phyloP scores from a whole-genome alignment of 2,329 filamentous ascomycete species.

The Trichoderma simmonsii region DNA sequence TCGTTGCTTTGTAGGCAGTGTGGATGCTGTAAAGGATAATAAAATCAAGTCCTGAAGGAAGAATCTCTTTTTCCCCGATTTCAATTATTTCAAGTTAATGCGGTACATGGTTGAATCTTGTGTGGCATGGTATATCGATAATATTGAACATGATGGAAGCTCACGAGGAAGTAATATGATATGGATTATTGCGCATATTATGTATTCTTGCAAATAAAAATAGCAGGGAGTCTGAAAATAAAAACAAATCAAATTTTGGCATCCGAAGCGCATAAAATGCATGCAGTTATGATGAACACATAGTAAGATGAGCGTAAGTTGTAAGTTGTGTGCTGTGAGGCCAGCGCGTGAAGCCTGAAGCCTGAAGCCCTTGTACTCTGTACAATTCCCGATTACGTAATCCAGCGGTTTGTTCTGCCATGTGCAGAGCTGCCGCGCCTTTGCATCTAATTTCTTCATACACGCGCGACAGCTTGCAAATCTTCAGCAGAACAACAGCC shows the following conservation, averaged over 20 bases:
- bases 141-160: neutral
- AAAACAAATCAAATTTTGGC: neutral
- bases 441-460: neutral
- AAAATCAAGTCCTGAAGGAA: neutral
- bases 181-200: neutral
- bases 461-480: neutral
- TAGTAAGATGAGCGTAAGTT: neutral
- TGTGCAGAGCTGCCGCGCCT: neutral
- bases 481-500: neutral
- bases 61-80: neutral
- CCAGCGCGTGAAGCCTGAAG: neutral
- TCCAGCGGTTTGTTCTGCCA: neutral
- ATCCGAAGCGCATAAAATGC: neutral
- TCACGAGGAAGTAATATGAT: neutral
- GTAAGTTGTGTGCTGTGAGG: neutral
- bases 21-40: neutral
- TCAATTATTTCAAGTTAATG: neutral
- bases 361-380: neutral
- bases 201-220: neutral
- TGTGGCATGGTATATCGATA: neutral
- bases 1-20: conserved; percentile 23
- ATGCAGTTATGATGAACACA: neutral
- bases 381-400: neutral
- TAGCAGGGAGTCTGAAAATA: neutral
- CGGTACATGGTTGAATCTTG: neutral